Evolutionary conservation across 2,329 filamentous ascomycete genomes (phyloP), one percentile per base, ranked within the genome.

Genomic region (Nectriaceae sp.): DNA sequence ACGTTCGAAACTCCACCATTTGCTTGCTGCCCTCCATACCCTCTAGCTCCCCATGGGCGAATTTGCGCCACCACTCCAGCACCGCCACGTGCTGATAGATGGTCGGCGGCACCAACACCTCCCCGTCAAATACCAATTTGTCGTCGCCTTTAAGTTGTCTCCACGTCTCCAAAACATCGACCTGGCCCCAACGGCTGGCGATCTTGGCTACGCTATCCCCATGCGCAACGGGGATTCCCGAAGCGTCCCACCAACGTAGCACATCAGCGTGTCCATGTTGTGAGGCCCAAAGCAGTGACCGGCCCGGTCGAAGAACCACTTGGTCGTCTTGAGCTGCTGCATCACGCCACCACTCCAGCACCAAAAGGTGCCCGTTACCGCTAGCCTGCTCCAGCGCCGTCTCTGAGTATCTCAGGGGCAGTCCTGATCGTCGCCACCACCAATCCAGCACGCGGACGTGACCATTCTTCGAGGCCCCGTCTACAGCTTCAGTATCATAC

Each of bases 301-400:
- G 91, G 36, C 92, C 92, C 0, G 92, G 88, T 58, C 92, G 90
- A 13, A 95, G 77, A 5, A 78, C 72, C 42, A 84, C 73, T 1
- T 70, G 70, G 37, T 85, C 78, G 61, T 85, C 78, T 44, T 80
- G 78, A 13, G 76, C 71, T 11, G 80, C 82, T 0, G 86, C 84
- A 50, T 87, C 80, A 59, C 89, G 89, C 93, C 93, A 97, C 93
- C 93, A 97, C 60, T 95, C 87, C 2, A 97, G 79, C 1, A 97
- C 90, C 5, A 84, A 75, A n/a, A 96, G 77, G 56, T 94, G 88
- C 6, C 92, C 91, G 62, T 90, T 87, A 3, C 85, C 85, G 49
- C 88, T 93, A 22, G 93, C 92, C 62, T 92, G 88, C 69, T 97
- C 93, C 16, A 97, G 80, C 0, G 93, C 90, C 4, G 85, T 80